Base-by-base conservation (phyloP, 176 grass and related monocot species). In the Rhynchospora tenuis region DNA sequence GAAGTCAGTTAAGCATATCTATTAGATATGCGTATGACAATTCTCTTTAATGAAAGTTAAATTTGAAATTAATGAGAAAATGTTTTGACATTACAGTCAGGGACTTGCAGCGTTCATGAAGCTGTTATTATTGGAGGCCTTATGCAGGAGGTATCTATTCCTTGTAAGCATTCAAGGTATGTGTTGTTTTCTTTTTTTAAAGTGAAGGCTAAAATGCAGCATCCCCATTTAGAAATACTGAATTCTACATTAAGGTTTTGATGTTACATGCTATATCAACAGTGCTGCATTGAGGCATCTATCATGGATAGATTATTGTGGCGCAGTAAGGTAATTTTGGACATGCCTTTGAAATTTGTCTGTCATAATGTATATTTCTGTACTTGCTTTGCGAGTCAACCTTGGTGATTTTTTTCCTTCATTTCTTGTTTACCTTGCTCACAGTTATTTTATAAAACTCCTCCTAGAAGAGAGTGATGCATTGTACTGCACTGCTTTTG, bases 401-500 rank as follows among this genome's bases (percentile, higher is more conserved):
- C 57, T 44, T 29, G 22, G 64, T 78, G 79, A 90, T 22, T 50
- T 47, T 78, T 67, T 2, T 78, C 38, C 3, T 78, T 81, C 70
- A 12, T 45, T 74, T 4, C 45, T 14, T 58, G 9, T 7, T 7
- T 38, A 38, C 33, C 33, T 38, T 38, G 33, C 33, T 84, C 84
- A 85, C 93, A 98, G 96, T 87, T 98, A 98, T 88, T 98, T 98
- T 84, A 91, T 98, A 78, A 95, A 98, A 67, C 83, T 98, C 81
- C 89, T 98, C 88, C 70, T 98, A 24, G 96, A 98, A 76, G 95
- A 98, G 89, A 98, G 95, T 83, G 95, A 98, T 88, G 91, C 91
- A 84, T 88, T 98, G 88, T 91, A 89, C 62, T 95, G 91, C 42
- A 82, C 83, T 4, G 93, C 87, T 7, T 88, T 98, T 50, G 96